Conservation (phyloP, 2,329 filamentous ascomycete genomes). For the Fusarium acutatum region DNA sequence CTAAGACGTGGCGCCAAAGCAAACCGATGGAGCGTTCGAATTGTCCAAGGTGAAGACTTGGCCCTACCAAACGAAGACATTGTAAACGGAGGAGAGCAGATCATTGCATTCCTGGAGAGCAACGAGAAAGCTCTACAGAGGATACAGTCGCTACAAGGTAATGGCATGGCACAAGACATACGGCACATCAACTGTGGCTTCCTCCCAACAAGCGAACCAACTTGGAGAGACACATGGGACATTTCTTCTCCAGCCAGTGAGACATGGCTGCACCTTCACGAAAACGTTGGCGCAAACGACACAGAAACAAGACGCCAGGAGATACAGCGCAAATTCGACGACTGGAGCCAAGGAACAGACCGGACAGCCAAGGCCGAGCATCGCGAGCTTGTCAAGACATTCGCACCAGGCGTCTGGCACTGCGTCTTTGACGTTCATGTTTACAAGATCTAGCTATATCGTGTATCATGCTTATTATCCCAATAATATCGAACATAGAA, state of each 20-base stretch:
- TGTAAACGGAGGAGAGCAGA: conserved; percentile 57
- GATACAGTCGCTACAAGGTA: conserved; percentile 48
- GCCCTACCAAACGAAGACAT: conserved; percentile 49
- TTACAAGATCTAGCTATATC: conserved; percentile 43
- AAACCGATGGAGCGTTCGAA: conserved; percentile 71
- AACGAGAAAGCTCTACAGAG: conserved; percentile 63
- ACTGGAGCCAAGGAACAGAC: conserved; percentile 42
- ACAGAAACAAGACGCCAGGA: conserved; percentile 57
- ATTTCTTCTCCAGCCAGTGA: conserved; percentile 48
- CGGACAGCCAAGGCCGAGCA: conserved; percentile 56
- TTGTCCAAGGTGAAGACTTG: conserved; percentile 57
- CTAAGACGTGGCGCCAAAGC: conserved; percentile 76
- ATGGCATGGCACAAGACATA: conserved; percentile 50
- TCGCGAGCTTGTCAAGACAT: conserved; percentile 74
- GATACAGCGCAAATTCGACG: conserved; percentile 57
- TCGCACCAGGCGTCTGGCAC: conserved; percentile 74
- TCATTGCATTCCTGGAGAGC: conserved; percentile 75
- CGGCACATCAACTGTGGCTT: conserved; percentile 72
- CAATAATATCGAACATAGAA: conserved; percentile 31
- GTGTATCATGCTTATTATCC: conserved; percentile 11
- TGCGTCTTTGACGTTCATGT: conserved; percentile 72
- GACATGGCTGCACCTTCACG: conserved; percentile 72
- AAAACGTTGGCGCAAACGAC: conserved; percentile 68
- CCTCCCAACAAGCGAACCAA: conserved; percentile 64
- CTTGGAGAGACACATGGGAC: conserved; percentile 62